Percentiles rank a stretch among this genome's conserved stretches.
Conservation (phyloP, 169 alveolate genomes). For the Blepharisma undulans region DNA sequence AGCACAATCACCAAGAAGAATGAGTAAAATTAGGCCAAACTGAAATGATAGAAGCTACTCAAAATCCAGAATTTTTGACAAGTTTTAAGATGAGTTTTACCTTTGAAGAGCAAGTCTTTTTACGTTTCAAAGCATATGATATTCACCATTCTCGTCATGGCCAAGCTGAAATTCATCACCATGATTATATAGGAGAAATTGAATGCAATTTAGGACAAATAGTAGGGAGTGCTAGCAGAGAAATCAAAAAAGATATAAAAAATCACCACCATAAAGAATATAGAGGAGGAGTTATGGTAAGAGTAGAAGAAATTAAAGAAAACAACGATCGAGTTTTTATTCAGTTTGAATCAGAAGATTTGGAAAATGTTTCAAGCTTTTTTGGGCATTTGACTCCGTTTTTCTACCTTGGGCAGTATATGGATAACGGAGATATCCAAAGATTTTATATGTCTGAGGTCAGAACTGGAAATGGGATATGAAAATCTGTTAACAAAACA, state of each 20-base stretch:
- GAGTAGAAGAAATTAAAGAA: slow-evolving; percentile 45
- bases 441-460: background rate
- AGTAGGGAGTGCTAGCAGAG: too few relatives aligned
- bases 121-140: slow-evolving; percentile 64
- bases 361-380: background rate
- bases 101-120: slow-evolving; percentile 43
- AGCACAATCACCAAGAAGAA: background rate
- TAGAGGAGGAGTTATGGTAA: slow-evolving; percentile 54
- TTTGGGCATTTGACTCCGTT: background rate
- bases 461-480: background rate
- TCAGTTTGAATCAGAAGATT: background rate
- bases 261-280: background rate
- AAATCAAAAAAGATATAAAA: too few relatives aligned
- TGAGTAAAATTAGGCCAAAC: slow-evolving; percentile 26
- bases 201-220: slow-evolving; percentile 59
- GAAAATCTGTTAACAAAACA: background rate
- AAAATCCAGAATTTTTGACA: slow-evolving; percentile 30
- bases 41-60: slow-evolving; percentile 10
- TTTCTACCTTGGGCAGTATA: background rate
- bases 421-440: background rate
- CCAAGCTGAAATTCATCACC: background rate
- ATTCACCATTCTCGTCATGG: slow-evolving; percentile 56
- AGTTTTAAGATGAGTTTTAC: background rate
- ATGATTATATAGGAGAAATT: slow-evolving; percentile 47
- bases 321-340: background rate